Evolutionary conservation across 352 stramenopile genomes (phyloP).

Genomic region (Sclerospora graminicola): DNA sequence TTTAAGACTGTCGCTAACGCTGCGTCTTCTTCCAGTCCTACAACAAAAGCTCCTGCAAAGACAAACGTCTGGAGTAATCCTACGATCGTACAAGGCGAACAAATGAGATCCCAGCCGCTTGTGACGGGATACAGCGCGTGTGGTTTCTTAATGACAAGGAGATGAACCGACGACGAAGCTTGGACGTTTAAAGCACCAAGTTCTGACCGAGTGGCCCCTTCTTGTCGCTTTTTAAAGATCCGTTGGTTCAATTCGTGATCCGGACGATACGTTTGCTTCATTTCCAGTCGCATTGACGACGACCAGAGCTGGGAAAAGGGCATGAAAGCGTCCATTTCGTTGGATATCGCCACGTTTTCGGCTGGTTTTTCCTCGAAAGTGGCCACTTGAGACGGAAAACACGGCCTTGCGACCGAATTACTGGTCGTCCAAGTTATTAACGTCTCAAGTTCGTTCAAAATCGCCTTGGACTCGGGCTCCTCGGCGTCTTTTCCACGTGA

Average conservation of each 20-base stretch:
- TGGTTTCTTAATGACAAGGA: constrained; percentile 41
- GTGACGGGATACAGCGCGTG: constrained; percentile 26
- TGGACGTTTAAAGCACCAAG: no score
- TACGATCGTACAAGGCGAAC: constrained; percentile 29
- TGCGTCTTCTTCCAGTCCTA: constrained; percentile 61
- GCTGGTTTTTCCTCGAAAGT: no score
- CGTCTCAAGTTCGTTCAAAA: constrained; percentile 40
- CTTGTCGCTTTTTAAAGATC: constrained; percentile 24
- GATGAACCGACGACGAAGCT: constrained; percentile 22
- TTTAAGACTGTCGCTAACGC: constrained; percentile 46
- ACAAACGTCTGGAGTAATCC: constrained; percentile 50
- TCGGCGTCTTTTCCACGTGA: constrained; percentile 31
- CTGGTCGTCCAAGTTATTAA: constrained; percentile 46
- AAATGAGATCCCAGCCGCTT: constrained; percentile 63
- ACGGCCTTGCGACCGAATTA: not conserved
- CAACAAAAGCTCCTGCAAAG: constrained; percentile 54
- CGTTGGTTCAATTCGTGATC: constrained; percentile 53
- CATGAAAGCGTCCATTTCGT: no score
- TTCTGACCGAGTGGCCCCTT: not conserved
- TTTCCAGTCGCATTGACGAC: constrained; percentile 21
- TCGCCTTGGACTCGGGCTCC: constrained; percentile 46
- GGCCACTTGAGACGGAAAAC: no score
- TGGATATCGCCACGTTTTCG: no score
- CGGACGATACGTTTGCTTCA: constrained; percentile 28
- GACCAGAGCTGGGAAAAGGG: constrained; percentile 58